Percentiles rank a stretch among this genome's conserved stretches.
These are phyloP conservation scores for Elongisporangium senticosum DNA, from an alignment of 352 stramenopile genomes.

Conservation along the genomic window DNA sequence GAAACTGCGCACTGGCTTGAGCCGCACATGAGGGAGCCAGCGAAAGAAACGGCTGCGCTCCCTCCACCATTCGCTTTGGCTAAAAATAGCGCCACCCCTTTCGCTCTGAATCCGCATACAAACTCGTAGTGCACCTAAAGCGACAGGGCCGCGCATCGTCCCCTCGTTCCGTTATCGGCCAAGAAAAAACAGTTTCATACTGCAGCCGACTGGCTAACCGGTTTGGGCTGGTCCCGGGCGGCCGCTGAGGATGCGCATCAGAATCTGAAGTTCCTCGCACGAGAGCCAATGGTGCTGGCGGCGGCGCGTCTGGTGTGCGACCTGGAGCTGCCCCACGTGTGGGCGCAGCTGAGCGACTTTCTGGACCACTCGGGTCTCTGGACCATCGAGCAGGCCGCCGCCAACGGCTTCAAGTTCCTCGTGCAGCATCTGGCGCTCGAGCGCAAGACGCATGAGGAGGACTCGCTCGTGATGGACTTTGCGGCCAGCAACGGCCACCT, in stretches of 20 bases:
- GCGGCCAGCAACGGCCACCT: slow-evolving; percentile 58
- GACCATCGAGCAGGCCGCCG: slow-evolving; percentile 60
- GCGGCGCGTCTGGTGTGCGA: slow-evolving; percentile 43
- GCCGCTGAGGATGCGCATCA: neutral
- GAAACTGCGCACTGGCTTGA: neutral
- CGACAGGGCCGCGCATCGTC: neutral
- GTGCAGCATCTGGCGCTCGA: slow-evolving; percentile 58
- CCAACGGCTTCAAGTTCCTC: slow-evolving; percentile 54
- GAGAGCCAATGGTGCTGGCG: slow-evolving; percentile 42
- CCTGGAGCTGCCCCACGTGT: slow-evolving; percentile 56
- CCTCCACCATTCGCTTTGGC: neutral
- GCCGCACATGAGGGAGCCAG: neutral
- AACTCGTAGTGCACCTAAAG: neutral
- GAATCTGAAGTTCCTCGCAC: slow-evolving; percentile 1
- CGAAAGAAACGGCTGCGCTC: neutral
- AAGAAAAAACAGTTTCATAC: slow-evolving; percentile 1
- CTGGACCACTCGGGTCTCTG: slow-evolving; percentile 52
- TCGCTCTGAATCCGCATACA: neutral
- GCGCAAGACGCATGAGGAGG: slow-evolving; percentile 13
- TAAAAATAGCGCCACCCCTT: neutral
- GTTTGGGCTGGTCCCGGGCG: neutral
- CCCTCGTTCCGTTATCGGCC: neutral
- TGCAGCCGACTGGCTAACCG: neutral
- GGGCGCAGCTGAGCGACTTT: slow-evolving; percentile 31
- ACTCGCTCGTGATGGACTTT: slow-evolving; percentile 71